These are phyloP conservation scores for Fragaria ananassa DNA, from an alignment of 306 rosid species.

Conservation along the genomic window DNA sequence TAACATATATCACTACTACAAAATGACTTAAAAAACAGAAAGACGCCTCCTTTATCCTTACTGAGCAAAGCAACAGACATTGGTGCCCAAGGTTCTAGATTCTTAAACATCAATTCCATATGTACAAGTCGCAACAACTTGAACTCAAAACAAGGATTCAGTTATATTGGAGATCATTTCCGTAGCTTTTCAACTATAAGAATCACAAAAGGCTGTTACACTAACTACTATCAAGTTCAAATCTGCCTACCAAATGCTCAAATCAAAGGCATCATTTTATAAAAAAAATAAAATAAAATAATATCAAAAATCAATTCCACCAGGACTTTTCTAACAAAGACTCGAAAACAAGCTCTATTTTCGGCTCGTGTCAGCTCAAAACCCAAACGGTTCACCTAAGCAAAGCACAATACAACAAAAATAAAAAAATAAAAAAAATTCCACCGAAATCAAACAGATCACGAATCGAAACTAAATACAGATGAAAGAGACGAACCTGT, in stretches of 20 bases:
- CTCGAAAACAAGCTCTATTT: neutral
- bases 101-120: neutral
- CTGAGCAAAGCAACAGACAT: neutral
- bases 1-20: neutral
- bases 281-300: too few species aligned
- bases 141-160: neutral
- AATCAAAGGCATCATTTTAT: neutral
- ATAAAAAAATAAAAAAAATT: neutral
- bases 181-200: neutral
- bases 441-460: constrained; percentile 5
- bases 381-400: neutral
- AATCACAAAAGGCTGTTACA: neutral
- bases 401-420: too few species aligned
- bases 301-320: neutral
- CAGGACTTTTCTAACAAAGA: neutral
- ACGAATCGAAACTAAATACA: neutral
- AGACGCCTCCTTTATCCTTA: neutral
- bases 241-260: neutral
- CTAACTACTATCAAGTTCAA: neutral
- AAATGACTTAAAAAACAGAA: neutral
- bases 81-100: neutral
- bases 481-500: constrained; percentile 38
- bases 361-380: neutral
- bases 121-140: neutral
- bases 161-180: neutral